A percentile compares a stretch with the other conserved stretches of the same genome.
These are phyloP conservation scores for Rutstroemia sp. DNA, from an alignment of 2,329 filamentous ascomycete species.

Conservation along the genomic window DNA sequence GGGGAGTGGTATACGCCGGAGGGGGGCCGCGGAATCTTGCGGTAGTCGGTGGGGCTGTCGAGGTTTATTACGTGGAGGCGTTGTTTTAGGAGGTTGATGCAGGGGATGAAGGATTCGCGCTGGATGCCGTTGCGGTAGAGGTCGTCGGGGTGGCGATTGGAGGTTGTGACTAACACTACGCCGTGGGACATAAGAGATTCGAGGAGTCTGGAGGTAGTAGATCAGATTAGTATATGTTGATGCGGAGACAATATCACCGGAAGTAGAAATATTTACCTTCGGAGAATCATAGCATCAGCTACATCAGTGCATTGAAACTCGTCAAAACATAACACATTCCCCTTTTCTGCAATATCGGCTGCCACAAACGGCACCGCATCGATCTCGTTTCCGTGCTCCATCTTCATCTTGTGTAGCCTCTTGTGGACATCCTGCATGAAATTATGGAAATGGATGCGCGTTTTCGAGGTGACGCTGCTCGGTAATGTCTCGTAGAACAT, in stretches of 20 bases:
- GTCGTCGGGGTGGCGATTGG: slow-evolving; percentile 92
- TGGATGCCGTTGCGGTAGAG: slow-evolving; percentile 98
- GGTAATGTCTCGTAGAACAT: slow-evolving; percentile 93
- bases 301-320: slow-evolving; percentile 99
- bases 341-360: slow-evolving; percentile 82
- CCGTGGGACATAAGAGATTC: slow-evolving; percentile 92
- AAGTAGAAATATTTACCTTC: slow-evolving; percentile 44
- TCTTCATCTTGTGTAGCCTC: slow-evolving; percentile 82
- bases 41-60: slow-evolving; percentile 92
- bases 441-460: slow-evolving; percentile 95
- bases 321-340: slow-evolving; percentile 90
- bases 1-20: slow-evolving; percentile 92
- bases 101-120: slow-evolving; percentile 88
- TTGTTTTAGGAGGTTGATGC: slow-evolving; percentile 83
- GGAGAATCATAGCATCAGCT: slow-evolving; percentile 95
- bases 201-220: slow-evolving; percentile 49
- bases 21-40: slow-evolving; percentile 87
- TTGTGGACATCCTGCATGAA: slow-evolving; percentile 99
- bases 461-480: slow-evolving; percentile 70
- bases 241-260: background rate
- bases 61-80: slow-evolving; percentile 86
- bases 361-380: slow-evolving; percentile 89
- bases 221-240: slow-evolving; percentile 1
- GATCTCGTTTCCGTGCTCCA: slow-evolving; percentile 79
- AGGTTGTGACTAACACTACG: slow-evolving; percentile 93